phyloP scores from a whole-genome alignment of 768 basidiomycete species.

The Suillus variegatus region DNA sequence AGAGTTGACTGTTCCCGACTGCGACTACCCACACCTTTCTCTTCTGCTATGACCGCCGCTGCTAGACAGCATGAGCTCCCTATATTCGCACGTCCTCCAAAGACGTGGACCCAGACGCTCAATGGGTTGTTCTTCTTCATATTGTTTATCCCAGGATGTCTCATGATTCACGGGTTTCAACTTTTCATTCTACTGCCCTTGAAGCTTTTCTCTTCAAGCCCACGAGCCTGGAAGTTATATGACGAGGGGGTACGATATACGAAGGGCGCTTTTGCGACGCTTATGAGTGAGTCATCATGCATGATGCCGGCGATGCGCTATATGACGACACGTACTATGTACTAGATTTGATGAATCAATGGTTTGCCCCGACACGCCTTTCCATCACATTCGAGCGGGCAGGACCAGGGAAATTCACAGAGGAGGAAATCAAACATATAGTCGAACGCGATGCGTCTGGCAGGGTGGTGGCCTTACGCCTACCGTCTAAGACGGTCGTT shows the following conservation, averaged over 20 bases:
- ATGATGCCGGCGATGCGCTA: neutral
- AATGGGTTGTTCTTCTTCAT: constrained; percentile 53
- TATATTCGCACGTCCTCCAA: constrained; percentile 53
- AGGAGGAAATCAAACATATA: constrained; percentile 57
- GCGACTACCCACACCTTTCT: constrained; percentile 4
- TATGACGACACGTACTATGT: constrained; percentile 2
- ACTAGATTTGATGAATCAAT: constrained; percentile 75
- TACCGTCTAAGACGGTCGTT: constrained; percentile 80
- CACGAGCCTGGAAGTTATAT: constrained; percentile 56
- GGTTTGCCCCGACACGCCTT: constrained; percentile 78
- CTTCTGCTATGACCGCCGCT: constrained; percentile 22
- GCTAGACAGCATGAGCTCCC: constrained; percentile 44
- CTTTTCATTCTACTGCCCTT: constrained; percentile 71
- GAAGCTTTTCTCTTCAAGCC: constrained; percentile 56
- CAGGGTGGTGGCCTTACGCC: constrained; percentile 55
- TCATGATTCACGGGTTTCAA: constrained; percentile 75
- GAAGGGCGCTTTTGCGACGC: constrained; percentile 78
- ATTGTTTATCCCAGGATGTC: constrained; percentile 62
- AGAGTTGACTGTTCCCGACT: constrained; percentile 8
- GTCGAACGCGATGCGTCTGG: constrained; percentile 60
- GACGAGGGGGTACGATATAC: constrained; percentile 74
- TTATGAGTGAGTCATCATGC: constrained; percentile 57
- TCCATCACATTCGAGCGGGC: constrained; percentile 72
- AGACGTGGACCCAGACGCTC: constrained; percentile 53
- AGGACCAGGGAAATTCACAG: constrained; percentile 63